phyloP scores from a whole-genome alignment of 2,329 filamentous ascomycete genomes.

The Lecanoromycetidae sp. region DNA sequence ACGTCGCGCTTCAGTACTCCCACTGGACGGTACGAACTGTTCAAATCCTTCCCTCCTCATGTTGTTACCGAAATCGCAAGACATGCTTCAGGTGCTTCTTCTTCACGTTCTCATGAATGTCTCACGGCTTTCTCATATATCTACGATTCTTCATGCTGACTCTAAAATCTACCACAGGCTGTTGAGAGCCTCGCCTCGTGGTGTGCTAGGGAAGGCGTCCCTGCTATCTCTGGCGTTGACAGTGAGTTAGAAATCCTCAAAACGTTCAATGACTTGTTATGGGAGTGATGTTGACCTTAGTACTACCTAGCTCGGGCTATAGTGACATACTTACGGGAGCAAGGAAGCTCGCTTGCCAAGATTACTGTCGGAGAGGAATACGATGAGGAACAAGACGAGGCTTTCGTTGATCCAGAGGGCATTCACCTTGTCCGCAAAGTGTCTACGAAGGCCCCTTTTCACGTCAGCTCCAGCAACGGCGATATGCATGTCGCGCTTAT shows the following conservation, averaged over 20 bases:
- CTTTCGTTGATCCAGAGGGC: conserved; percentile 85
- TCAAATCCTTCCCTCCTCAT: no score
- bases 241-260: no score
- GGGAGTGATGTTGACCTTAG: no score
- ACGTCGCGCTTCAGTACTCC: conserved; percentile 86
- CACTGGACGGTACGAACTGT: no score
- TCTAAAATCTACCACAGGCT: no score
- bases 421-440: conserved; percentile 90
- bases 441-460: conserved; percentile 95
- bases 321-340: conserved; percentile 89
- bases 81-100: no score
- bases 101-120: no score
- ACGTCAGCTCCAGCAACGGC: conserved; percentile 73
- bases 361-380: conserved; percentile 96
- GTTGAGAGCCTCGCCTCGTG: conserved; percentile 87
- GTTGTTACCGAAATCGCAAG: no score
- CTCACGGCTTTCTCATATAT: no score
- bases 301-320: conserved; percentile 91
- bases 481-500: conserved; percentile 85
- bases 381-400: conserved; percentile 94
- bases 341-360: conserved; percentile 86
- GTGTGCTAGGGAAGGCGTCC: conserved; percentile 93
- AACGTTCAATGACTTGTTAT: no score
- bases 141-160: no score
- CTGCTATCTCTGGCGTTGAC: conserved; percentile 91